Percentiles rank a stretch among this genome's conserved stretches.
Conservation (phyloP, 495 filamentous ascomycete genomes). For the Hypoxylon fragiforme region DNA sequence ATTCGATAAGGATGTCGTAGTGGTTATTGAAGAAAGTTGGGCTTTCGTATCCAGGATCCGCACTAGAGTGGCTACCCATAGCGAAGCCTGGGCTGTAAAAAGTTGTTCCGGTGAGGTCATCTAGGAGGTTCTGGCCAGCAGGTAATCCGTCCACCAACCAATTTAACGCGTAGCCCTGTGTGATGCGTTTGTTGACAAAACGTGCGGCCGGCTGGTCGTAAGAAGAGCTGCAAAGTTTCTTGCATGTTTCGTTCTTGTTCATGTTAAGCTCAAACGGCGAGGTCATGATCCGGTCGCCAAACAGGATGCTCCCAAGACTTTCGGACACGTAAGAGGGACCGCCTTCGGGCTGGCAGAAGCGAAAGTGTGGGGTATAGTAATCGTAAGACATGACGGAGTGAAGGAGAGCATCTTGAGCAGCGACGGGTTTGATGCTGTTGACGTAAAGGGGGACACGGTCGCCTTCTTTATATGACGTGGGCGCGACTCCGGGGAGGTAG, state of each 20-base stretch:
- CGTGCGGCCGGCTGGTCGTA: slow-evolving; percentile 70
- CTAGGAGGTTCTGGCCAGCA: slow-evolving; percentile 75
- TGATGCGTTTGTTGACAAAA: slow-evolving; percentile 82
- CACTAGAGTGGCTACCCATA: slow-evolving; percentile 61
- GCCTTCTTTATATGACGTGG: slow-evolving; percentile 79
- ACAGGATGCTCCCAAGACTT: slow-evolving; percentile 92
- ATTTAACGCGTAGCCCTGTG: slow-evolving; percentile 83
- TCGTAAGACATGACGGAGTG: slow-evolving; percentile 93
- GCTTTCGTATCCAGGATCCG: slow-evolving; percentile 48
- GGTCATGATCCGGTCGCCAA: slow-evolving; percentile 92
- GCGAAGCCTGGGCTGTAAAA: slow-evolving; percentile 90
- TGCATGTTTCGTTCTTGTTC: slow-evolving; percentile 82
- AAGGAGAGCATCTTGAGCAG: slow-evolving; percentile 74
- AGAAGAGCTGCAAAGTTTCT: slow-evolving; percentile 67
- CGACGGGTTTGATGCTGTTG: slow-evolving; percentile 85
- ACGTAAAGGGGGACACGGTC: slow-evolving; percentile 86
- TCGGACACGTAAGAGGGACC: slow-evolving; percentile 77
- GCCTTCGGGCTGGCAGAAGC: slow-evolving; percentile 79
- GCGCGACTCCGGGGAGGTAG: slow-evolving; percentile 94
- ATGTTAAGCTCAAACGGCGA: slow-evolving; percentile 89
- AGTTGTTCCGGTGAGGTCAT: slow-evolving; percentile 68
- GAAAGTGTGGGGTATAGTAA: slow-evolving; percentile 87
- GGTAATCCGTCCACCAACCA: slow-evolving; percentile 95
- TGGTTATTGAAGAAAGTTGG: slow-evolving; percentile 80
- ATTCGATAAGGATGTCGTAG: slow-evolving; percentile 91